Percentiles rank a stretch among this genome's conserved stretches.
Conservation (phyloP, 352 stramenopile genomes). For the Pythium grandisporangium region DNA sequence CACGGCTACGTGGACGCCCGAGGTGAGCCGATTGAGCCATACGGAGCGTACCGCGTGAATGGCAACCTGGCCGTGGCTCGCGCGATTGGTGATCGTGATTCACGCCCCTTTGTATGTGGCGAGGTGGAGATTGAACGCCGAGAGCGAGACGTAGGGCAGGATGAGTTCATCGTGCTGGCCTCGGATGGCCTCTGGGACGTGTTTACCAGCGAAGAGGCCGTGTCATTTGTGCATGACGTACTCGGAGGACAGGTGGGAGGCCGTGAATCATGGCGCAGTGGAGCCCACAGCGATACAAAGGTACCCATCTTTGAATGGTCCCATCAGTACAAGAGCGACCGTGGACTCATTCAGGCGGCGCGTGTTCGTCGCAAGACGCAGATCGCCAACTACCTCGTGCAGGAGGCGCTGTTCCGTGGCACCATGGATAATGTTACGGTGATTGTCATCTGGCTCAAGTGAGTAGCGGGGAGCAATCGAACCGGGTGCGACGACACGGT, state of each 20-base stretch:
- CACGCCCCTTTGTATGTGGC: conserved; percentile 77
- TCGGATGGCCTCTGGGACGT: conserved; percentile 93
- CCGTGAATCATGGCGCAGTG: conserved; percentile 71
- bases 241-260: conserved; percentile 77
- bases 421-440: conserved; percentile 90
- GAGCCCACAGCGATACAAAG: conserved; percentile 70
- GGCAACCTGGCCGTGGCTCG: conserved; percentile 87
- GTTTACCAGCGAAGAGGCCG: conserved; percentile 87
- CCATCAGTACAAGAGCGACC: conserved; percentile 85
- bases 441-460: conserved; percentile 86
- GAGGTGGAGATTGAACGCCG: conserved; percentile 78
- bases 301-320: conserved; percentile 87
- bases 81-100: conserved; percentile 86
- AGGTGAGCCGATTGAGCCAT: conserved; percentile 82
- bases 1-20: conserved; percentile 80
- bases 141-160: conserved; percentile 62
- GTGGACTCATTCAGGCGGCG: conserved; percentile 86
- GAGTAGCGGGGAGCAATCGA: too few relatives aligned
- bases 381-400: conserved; percentile 89
- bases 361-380: conserved; percentile 81
- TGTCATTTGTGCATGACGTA: conserved; percentile 88
- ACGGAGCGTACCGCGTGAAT: conserved; percentile 89
- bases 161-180: conserved; percentile 91
- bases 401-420: conserved; percentile 85
- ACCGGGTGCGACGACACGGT: too few relatives aligned